Evolutionary conservation across 192 early-diverging fungal species (phyloP), one percentile per base, ranked within the genome.

Genomic region (Coemansia sp.): DNA sequence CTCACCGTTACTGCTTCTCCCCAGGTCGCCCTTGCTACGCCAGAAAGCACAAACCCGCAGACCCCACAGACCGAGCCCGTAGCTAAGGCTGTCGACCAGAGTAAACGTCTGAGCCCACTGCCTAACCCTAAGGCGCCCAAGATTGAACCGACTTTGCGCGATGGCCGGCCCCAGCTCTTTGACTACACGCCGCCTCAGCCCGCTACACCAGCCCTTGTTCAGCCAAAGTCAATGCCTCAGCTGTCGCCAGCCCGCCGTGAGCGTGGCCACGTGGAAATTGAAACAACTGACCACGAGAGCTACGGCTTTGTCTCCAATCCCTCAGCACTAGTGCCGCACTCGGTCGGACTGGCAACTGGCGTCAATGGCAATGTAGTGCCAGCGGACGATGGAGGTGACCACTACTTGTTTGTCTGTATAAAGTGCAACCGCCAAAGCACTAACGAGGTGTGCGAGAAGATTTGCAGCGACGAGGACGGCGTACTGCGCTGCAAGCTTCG

Each of bases 341-440:
- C 49, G 5, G 15, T 41, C 0, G 69, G 47, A 8, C 38, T 31
- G 53, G 53, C 53, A 29, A 10, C 53, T 11, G 27, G 4, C 22
- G 50, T 53, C 53, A 16, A 20, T 20, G 49, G 49, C n/a, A 29
- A 34, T 9, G 36, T 5, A 44, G 24, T 18, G 31, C 39, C 38
- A 24, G 38, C 33, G 10, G 44, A 9, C 15, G 11, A 46, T 13
- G 31, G 50, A 2, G 64, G 62, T 6, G 82, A 84, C 69, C 82
- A 84, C 62, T 80, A 80, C 33, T 65, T 84, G 57, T 84, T 84
- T 77, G 82, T 84, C 0, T 84, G 82, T 50, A 66, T 80, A 34
- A 84, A 84, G 55, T 84, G 82, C 41, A 78, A 84, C 65, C 78
- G 82, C 11, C 81, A 76, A 72, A 84, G 70, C 66, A 78, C 78